Conservation (phyloP, 495 filamentous ascomycete genomes). For the Penicillium longicatenatum region DNA sequence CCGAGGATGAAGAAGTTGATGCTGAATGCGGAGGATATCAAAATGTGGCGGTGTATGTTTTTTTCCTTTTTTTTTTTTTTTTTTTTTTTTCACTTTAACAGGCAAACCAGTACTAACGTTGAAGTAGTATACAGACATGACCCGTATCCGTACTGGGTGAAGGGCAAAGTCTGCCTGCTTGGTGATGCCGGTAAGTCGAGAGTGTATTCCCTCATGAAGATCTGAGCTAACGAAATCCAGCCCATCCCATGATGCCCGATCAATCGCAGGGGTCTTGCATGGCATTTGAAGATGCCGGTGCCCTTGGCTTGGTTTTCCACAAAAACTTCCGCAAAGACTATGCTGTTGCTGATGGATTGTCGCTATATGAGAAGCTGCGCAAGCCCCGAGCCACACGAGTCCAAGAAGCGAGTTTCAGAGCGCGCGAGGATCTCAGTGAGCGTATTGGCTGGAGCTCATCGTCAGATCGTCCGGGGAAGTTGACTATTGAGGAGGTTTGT, state of each 20-base stretch:
- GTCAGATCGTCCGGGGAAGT: constrained; percentile 24
- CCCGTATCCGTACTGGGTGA: constrained; percentile 31
- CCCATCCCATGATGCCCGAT: constrained; percentile 56
- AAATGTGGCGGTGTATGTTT: constrained; percentile 32
- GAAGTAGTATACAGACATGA: constrained; percentile 27
- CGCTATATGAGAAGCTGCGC: constrained; percentile 43
- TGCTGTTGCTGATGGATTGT: constrained; percentile 27
- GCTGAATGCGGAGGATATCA: constrained; percentile 32
- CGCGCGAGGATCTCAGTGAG: constrained; percentile 32
- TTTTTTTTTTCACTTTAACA: neutral
- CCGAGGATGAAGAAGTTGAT: constrained; percentile 28
- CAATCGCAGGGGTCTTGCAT: constrained; percentile 40
- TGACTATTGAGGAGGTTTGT: constrained; percentile 37
- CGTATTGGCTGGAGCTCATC: constrained; percentile 30
- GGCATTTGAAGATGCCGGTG: constrained; percentile 45
- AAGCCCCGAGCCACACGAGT: constrained; percentile 40
- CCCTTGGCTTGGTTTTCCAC: constrained; percentile 37
- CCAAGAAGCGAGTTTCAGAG: constrained; percentile 38
- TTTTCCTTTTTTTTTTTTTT: too few relatives aligned
- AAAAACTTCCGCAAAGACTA: constrained; percentile 29
- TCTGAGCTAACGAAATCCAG: constrained; percentile 11
- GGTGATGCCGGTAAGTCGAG: constrained; percentile 29
- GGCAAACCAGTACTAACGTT: neutral
- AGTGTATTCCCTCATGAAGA: neutral
- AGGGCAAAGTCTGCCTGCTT: constrained; percentile 29